phyloP scores from a whole-genome alignment of 164 flowering plant genomes.

The Stephania japonica region DNA sequence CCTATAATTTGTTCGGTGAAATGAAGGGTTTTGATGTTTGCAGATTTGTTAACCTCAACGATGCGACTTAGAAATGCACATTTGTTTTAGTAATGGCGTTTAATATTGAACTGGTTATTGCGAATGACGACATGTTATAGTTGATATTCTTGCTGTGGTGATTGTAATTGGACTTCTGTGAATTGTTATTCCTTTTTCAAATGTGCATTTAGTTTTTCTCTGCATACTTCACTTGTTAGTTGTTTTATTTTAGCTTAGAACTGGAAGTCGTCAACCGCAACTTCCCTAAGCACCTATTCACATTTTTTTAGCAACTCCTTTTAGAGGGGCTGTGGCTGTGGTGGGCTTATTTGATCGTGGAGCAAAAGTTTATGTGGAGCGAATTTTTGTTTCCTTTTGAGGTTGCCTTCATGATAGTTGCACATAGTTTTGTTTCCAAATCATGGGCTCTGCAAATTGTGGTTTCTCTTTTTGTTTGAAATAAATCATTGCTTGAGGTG shows the following conservation, averaged over 20 bases:
- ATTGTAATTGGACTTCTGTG: not conserved
- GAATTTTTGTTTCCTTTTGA: not conserved
- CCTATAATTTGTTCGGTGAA: not conserved
- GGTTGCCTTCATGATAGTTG: not conserved
- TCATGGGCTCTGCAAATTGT: not conserved
- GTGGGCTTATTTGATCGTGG: not conserved
- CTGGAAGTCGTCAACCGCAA: not conserved
- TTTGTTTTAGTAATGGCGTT: not conserved
- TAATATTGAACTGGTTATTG: not conserved
- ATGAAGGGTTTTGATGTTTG: not conserved
- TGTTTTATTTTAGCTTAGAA: not conserved
- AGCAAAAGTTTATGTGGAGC: not conserved
- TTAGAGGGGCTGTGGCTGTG: not conserved
- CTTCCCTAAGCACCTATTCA: not conserved
- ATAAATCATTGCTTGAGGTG: not conserved
- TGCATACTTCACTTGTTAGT: not conserved
- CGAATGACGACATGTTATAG: not conserved
- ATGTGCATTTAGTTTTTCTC: not conserved
- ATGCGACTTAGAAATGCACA: not conserved
- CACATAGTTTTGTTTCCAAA: not conserved
- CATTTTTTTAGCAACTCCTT: not conserved
- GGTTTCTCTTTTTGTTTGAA: not conserved
- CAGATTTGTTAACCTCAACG: not conserved
- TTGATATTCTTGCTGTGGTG: not conserved
- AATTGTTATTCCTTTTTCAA: not conserved